A percentile compares a stretch with the other conserved stretches of the same genome.
phyloP scores from a whole-genome alignment of 805 yeast species.

The Metschnikowia reukaufii region DNA sequence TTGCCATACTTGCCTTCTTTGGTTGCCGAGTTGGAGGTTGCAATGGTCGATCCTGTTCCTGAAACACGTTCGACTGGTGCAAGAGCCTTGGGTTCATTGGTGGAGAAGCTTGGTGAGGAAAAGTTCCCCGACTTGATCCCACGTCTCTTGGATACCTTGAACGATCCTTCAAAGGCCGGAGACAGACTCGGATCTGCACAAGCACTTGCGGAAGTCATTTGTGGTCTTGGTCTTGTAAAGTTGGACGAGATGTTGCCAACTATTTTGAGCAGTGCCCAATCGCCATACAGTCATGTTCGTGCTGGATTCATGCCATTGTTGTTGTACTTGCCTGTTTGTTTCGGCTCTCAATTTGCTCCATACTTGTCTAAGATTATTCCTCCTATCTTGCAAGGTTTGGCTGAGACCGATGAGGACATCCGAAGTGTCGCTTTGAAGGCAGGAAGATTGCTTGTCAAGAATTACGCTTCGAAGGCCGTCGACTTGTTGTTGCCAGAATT shows the following conservation, averaged over 20 bases:
- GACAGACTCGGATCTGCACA: constrained; percentile 97
- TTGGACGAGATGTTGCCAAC: constrained; percentile 86
- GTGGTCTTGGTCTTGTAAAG: constrained; percentile 85
- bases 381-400: constrained; percentile 88
- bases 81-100: constrained; percentile 92
- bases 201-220: constrained; percentile 89
- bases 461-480: constrained; percentile 89
- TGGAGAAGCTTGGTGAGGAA: constrained; percentile 95
- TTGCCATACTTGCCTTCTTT: constrained; percentile 77
- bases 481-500: constrained; percentile 92
- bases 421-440: constrained; percentile 89
- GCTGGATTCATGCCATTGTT: constrained; percentile 92
- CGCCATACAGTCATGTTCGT: constrained; percentile 68
- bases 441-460: constrained; percentile 86
- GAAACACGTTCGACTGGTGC: constrained; percentile 97
- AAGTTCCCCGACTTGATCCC: constrained; percentile 91
- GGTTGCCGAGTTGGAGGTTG: constrained; percentile 79
- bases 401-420: constrained; percentile 83
- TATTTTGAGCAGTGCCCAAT: constrained; percentile 69
- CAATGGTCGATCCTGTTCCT: constrained; percentile 99
- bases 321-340: constrained; percentile 89
- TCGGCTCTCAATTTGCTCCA: constrained; percentile 88
- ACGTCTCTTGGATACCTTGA: constrained; percentile 68
- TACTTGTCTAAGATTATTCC: constrained; percentile 83
- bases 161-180: constrained; percentile 77